A percentile compares a stretch with the other conserved stretches of the same genome.
These are phyloP conservation scores for Saccharomycopsis capsularis DNA, from an alignment of 805 yeast species.

Conservation along the genomic window DNA sequence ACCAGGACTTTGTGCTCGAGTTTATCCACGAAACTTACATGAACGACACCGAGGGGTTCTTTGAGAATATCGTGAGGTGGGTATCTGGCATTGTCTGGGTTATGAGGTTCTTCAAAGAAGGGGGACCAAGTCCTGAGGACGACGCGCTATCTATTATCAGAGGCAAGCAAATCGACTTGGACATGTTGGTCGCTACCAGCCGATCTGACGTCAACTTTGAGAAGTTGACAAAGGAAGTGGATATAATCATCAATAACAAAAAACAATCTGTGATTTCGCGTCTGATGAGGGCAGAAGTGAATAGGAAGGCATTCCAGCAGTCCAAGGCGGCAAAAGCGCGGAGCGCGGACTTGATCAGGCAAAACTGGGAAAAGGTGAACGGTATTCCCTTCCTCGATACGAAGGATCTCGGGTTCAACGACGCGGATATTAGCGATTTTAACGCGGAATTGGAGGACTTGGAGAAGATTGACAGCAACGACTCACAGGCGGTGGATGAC, in stretches of 20 bases:
- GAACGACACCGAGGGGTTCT: constrained; percentile 67
- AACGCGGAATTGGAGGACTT: constrained; percentile 8
- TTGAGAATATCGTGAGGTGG: constrained; percentile 71
- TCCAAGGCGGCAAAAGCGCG: constrained; percentile 23
- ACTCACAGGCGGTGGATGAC: background rate
- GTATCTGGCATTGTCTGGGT: constrained; percentile 57
- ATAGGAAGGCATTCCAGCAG: too few relatives aligned
- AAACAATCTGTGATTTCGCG: constrained; percentile 31
- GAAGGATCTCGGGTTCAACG: constrained; percentile 31
- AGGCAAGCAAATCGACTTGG: constrained; percentile 7
- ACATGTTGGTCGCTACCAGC: constrained; percentile 6
- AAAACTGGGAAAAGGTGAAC: constrained; percentile 39
- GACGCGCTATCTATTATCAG: too few relatives aligned
- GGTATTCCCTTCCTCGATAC: constrained; percentile 36
- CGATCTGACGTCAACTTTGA: constrained; percentile 26
- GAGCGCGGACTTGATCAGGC: constrained; percentile 29
- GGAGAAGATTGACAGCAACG: constrained; percentile 5
- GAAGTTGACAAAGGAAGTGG: constrained; percentile 33
- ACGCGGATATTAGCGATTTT: constrained; percentile 11
- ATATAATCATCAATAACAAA: constrained; percentile 32
- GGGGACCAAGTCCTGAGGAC: too few relatives aligned
- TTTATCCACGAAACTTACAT: constrained; percentile 77
- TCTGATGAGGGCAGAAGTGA: constrained; percentile 25
- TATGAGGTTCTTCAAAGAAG: constrained; percentile 57
- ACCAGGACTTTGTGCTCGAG: constrained; percentile 62